These are phyloP conservation scores for Fusarium torulosum DNA, from an alignment of 2,329 filamentous ascomycete genomes.

Conservation along the genomic window DNA sequence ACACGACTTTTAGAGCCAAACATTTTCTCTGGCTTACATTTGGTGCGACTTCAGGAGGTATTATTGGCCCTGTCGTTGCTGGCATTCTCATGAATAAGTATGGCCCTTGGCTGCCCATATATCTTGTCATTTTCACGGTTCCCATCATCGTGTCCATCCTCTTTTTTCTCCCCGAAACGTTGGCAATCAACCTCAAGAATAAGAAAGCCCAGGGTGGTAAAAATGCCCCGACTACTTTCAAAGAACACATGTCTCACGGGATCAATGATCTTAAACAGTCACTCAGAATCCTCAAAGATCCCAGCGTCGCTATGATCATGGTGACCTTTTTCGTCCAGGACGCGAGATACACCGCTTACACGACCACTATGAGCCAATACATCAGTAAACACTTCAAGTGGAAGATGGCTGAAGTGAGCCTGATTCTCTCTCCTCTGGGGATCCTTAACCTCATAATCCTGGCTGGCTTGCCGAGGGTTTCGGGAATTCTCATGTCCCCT, in stretches of 20 bases:
- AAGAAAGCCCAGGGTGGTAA: slow-evolving; percentile 21
- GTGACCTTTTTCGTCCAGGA: slow-evolving; percentile 56
- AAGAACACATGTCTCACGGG: slow-evolving; percentile 48
- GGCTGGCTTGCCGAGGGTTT: slow-evolving; percentile 53
- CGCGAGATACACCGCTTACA: slow-evolving; percentile 54
- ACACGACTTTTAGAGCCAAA: slow-evolving; percentile 48
- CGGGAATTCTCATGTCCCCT: slow-evolving; percentile 49
- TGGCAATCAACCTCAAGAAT: slow-evolving; percentile 46
- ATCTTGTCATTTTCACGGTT: slow-evolving; percentile 48
- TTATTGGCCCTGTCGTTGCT: slow-evolving; percentile 55
- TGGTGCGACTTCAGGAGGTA: slow-evolving; percentile 56
- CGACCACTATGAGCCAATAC: slow-evolving; percentile 56
- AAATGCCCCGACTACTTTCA: slow-evolving; percentile 40
- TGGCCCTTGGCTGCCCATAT: slow-evolving; percentile 58
- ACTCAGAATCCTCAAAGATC: slow-evolving; percentile 53
- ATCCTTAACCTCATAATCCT: slow-evolving; percentile 56
- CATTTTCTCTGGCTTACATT: slow-evolving; percentile 59
- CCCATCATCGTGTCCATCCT: slow-evolving; percentile 53
- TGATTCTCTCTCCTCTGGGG: slow-evolving; percentile 58
- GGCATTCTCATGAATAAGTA: slow-evolving; percentile 56
- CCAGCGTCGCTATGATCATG: slow-evolving; percentile 55
- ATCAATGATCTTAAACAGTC: slow-evolving; percentile 52
- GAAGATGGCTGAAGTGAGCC: slow-evolving; percentile 57
- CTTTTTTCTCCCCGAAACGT: slow-evolving; percentile 58
- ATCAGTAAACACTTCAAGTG: slow-evolving; percentile 60